Evolutionary conservation across 73 alveolate genomes (phyloP), one percentile per base, ranked within the genome.

Genomic region (Symbiodinium natans): DNA sequence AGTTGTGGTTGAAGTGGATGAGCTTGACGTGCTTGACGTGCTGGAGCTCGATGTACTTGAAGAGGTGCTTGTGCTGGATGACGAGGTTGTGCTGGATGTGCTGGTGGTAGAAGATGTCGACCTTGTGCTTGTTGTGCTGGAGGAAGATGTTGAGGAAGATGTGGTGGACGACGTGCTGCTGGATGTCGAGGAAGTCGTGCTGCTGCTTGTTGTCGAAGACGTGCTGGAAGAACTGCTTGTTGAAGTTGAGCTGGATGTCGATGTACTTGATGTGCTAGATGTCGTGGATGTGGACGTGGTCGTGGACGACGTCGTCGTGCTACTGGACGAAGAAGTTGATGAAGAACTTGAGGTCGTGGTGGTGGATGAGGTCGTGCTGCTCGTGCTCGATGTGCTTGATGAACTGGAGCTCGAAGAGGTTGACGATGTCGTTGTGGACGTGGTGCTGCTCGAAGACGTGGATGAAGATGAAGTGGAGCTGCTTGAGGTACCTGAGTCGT

Each of bases 231-330:
- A 17, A 8, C 36, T 89, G 43, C 93, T 73, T 92, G 90, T 21
- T 13, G 99, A 8, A 23, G 59, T 46, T 46, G 59, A 46, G 59
- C 46, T 46, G 0, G 99, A 46, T 71, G 99, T 40, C 3, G 99
- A 52, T 15, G 98, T 42, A 5, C 73, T 38, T 0, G 94, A 63
- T 6, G 41, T 77, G 23, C 54, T 34, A 40, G 99, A 39, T 23
- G 93, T 27, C 6, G 48, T 42, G 0, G 93, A 27, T 52, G 93
- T 39, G 31, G 93, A n/a, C 13, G 74, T 41, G 23, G 41, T 84
- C 43, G 48, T n/a, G 1, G 93, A 19, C 10, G 93, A 84, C 21
- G 93, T 82, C 23, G 83, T 23, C 15, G 83, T 13, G 36, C 23
- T 15, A 17, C 52, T 38, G 3, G 87, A 23, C 13, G 82, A 17